phyloP scores from a whole-genome alignment of 2,329 filamentous ascomycete genomes.

The Venturia aucupariae region DNA sequence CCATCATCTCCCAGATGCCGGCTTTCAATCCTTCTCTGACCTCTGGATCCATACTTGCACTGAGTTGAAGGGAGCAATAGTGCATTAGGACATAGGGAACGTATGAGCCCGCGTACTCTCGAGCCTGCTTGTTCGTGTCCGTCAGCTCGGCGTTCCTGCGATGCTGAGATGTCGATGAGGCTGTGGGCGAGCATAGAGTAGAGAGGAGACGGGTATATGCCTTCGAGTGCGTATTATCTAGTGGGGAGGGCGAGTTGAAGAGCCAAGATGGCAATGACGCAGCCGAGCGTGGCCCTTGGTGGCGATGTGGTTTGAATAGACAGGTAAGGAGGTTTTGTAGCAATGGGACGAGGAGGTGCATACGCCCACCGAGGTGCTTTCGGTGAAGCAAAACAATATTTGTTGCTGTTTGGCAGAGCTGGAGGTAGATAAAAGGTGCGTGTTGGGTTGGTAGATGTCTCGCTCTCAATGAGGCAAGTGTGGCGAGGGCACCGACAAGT shows the following conservation, averaged over 20 bases:
- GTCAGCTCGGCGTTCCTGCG: constrained; percentile 33
- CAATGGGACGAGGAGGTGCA: constrained; percentile 48
- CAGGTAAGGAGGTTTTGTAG: constrained; percentile 47
- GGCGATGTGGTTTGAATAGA: constrained; percentile 36
- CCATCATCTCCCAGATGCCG: constrained; percentile 33
- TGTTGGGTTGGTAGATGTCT: constrained; percentile 21
- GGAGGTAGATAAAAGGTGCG: constrained; percentile 39
- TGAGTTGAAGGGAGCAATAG: constrained; percentile 46
- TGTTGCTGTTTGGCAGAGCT: constrained; percentile 45
- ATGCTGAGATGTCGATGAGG: constrained; percentile 35
- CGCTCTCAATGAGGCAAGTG: constrained; percentile 24
- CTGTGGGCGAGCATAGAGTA: constrained; percentile 53
- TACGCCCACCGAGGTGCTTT: constrained; percentile 48
- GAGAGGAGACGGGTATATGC: constrained; percentile 47
- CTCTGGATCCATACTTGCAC: constrained; percentile 38
- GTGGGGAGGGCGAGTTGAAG: constrained; percentile 17
- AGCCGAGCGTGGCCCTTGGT: constrained; percentile 14
- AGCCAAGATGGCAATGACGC: constrained; percentile 27
- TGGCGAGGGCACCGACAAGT: constrained; percentile 28
- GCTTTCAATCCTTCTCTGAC: constrained; percentile 52
- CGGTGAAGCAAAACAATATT: constrained; percentile 48
- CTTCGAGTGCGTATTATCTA: constrained; percentile 36
- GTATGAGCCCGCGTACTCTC: constrained; percentile 48
- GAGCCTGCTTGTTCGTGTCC: constrained; percentile 51
- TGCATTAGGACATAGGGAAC: constrained; percentile 48